Conservation (phyloP, 441 rosid species). For the Adansonia grandidieri region DNA sequence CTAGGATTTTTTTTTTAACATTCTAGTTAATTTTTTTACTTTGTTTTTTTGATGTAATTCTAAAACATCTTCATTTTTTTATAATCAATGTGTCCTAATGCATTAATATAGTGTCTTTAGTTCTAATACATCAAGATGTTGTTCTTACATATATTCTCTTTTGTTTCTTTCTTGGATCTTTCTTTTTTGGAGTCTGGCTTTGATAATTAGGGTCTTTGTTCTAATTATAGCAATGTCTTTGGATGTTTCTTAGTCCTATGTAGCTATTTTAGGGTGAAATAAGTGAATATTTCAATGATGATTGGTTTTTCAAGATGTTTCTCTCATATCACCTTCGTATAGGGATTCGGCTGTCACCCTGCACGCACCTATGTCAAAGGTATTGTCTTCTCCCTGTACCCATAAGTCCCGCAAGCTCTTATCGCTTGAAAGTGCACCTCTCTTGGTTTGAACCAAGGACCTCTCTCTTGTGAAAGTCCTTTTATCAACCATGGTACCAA, state of each 20-base stretch:
- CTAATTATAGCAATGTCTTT: neutral
- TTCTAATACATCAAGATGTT: neutral
- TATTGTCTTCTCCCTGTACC: too few species aligned
- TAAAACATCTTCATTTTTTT: neutral
- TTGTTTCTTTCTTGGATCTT: neutral
- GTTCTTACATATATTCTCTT: neutral
- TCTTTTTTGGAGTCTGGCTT: neutral
- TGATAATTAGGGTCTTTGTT: neutral
- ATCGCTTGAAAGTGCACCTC: too few species aligned
- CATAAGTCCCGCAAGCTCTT: too few species aligned
- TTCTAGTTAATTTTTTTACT: neutral
- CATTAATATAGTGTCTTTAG: neutral
- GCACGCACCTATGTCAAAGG: too few species aligned
- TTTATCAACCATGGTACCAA: too few species aligned
- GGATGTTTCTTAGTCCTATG: neutral
- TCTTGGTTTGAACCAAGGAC: too few species aligned
- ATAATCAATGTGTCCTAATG: neutral
- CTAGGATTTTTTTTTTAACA: neutral
- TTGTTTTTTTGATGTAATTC: neutral
- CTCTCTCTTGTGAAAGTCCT: too few species aligned
- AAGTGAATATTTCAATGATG: neutral
- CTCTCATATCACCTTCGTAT: too few species aligned
- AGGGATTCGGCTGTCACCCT: too few species aligned
- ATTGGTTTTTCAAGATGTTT: too few species aligned
- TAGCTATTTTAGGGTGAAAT: neutral